Base-by-base conservation (phyloP, 208 protist genomes). In the Leishmania aethiopica region DNA sequence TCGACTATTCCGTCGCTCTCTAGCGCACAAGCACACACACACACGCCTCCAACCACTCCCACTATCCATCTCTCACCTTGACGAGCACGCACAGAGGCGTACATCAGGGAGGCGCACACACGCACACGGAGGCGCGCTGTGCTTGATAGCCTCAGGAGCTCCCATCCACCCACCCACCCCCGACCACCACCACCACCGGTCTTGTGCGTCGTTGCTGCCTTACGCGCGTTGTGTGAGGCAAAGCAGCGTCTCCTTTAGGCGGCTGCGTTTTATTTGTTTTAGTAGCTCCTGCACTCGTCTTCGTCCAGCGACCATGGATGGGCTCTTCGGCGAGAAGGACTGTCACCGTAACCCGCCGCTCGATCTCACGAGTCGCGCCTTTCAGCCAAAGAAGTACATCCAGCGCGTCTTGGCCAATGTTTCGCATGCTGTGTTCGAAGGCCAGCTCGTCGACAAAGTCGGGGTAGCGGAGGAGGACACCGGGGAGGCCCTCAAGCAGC, bases 301-400 rank as follows among this genome's bases (percentile, higher is more conserved):
- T 0, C 64, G 35, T 25, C 42, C 35, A n/a, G 59, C 47, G 6
- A 77, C 64, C 71, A 90, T 91, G 88, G 80, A 88, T 28, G 71
- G 83, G 37, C 78, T 89, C 42, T 81, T 89, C 51, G 76, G 73
- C 4, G 89, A 81, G 55, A 66, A 57, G 28, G 76, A 40, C 53
- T 42, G 62, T 79, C 35, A 62, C 77, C 79, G 82, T 49, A 62
- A 89, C 53, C 86, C 90, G 49, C 49, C 71, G 35, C 85, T 95
- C 28, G 91, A 97, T 69, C 69, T 89, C 19, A 94, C 88, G n/a
- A 96, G 92, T 75, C 87, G 89, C 64, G 88, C 86, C 40, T 97
- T 97, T 80, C 84, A 96, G 75, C 78, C 92, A 7, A 89, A 94
- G 71, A 78, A 81, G 53, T 97, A 91, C 78, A 91, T 98, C 70